Percentiles rank a stretch among this genome's conserved stretches.
These are phyloP conservation scores for Mikania micrantha DNA, from an alignment of 129 eudicot species.

Conservation along the genomic window DNA sequence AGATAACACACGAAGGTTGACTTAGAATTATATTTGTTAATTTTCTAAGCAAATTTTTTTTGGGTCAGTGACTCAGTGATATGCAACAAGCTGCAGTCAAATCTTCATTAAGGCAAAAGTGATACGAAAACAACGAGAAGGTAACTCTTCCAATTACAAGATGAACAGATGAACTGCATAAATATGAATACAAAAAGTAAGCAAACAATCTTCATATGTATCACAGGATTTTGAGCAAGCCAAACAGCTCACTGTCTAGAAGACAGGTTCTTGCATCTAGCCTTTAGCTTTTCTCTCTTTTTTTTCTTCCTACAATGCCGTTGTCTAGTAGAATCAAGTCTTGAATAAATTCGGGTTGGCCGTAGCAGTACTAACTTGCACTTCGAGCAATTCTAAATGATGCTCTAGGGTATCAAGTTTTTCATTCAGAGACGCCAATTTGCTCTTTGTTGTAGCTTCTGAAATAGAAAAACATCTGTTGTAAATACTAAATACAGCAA, in stretches of 20 bases:
- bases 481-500: slow-evolving; percentile 5
- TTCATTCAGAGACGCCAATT: slow-evolving; percentile 80
- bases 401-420: slow-evolving; percentile 88
- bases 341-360: slow-evolving; percentile 73
- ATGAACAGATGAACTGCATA: slow-evolving; percentile 22
- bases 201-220: slow-evolving; percentile 11
- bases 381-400: slow-evolving; percentile 88
- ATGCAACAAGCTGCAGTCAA: not conserved
- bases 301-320: slow-evolving; percentile 15
- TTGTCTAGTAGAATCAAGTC: slow-evolving; percentile 15
- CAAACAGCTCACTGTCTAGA: slow-evolving; percentile 26
- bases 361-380: slow-evolving; percentile 87
- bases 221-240: slow-evolving; percentile 18
- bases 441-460: slow-evolving; percentile 96
- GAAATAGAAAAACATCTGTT: slow-evolving; percentile 10
- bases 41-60: not conserved
- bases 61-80: not conserved
- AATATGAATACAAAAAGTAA: slow-evolving; percentile 5
- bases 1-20: too few relatives aligned
- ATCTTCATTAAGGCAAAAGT: not conserved
- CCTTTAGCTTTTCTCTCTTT: not conserved
- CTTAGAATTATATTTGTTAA: not conserved
- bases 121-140: not conserved
- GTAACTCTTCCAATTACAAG: slow-evolving; percentile 10
- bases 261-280: slow-evolving; percentile 15